Percentiles rank a stretch among this genome's conserved stretches.
These are phyloP conservation scores for Schizosaccharomyces cryophilus DNA, from an alignment of 805 yeast species.

Conservation along the genomic window DNA sequence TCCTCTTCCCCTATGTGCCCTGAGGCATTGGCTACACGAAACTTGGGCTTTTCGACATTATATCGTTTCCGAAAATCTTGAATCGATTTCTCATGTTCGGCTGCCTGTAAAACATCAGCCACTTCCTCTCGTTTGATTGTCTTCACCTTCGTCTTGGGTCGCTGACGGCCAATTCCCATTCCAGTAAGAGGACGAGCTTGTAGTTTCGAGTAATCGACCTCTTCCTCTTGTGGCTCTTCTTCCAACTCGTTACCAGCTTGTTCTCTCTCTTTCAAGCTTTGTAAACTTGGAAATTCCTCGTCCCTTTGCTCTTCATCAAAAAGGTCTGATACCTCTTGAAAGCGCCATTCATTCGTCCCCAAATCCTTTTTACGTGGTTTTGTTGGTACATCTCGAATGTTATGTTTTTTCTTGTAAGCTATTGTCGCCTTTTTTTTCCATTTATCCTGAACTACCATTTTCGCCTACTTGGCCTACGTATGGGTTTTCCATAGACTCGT, in stretches of 20 bases:
- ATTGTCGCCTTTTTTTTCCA: slow-evolving; percentile 1
- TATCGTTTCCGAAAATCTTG: neutral
- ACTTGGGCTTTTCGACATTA: neutral
- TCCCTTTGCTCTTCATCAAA: neutral
- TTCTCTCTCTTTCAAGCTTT: neutral
- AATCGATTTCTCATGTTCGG: neutral
- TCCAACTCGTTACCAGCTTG: neutral
- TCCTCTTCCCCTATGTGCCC: neutral
- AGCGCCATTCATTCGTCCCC: neutral
- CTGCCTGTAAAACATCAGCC: neutral
- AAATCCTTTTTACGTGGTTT: neutral
- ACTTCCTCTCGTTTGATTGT: neutral
- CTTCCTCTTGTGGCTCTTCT: neutral
- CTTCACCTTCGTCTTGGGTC: neutral
- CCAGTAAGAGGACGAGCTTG: neutral
- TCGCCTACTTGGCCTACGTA: too few relatives aligned
- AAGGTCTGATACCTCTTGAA: neutral
- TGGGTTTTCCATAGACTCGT: too few relatives aligned
- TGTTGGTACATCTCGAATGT: neutral
- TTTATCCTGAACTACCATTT: slow-evolving; percentile 2
- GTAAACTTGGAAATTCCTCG: neutral
- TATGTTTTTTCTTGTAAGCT: neutral
- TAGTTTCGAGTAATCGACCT: neutral
- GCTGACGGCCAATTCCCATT: neutral
- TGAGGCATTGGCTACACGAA: neutral